These are phyloP conservation scores for Austroboletus olivaceoglutinosus DNA, from an alignment of 1,284 basidiomycete species.

Conservation along the genomic window DNA sequence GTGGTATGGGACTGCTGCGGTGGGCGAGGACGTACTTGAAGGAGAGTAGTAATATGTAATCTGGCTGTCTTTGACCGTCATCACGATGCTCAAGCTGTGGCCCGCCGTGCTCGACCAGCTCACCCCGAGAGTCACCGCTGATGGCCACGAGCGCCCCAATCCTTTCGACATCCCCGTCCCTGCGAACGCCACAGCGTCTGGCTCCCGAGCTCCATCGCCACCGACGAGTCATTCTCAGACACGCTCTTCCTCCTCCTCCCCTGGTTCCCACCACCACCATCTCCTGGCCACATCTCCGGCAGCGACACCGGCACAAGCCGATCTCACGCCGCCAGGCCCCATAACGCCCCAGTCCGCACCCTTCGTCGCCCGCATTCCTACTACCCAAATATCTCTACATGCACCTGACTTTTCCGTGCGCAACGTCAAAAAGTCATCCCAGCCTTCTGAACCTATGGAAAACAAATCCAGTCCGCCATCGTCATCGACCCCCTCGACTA, in stretches of 20 bases:
- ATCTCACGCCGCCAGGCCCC: conserved; percentile 36
- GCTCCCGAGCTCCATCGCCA: conserved; percentile 23
- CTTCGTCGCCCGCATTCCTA: conserved; percentile 60
- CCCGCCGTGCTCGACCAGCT: conserved; percentile 64
- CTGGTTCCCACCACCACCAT: conserved; percentile 38
- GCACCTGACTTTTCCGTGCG: conserved; percentile 77
- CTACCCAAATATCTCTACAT: conserved; percentile 75
- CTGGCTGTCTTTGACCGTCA: conserved; percentile 19
- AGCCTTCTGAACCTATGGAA: conserved; percentile 34
- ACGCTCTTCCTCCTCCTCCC: conserved; percentile 10
- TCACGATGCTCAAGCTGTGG: conserved; percentile 67
- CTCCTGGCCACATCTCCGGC: conserved; percentile 35
- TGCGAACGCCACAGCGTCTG: conserved; percentile 26
- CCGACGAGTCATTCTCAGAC: conserved; percentile 9
- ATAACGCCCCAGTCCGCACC: conserved; percentile 41
- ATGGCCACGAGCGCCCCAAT: conserved; percentile 56
- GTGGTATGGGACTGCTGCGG: conserved; percentile 50
- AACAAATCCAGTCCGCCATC: conserved; percentile 39
- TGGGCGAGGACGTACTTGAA: conserved; percentile 42
- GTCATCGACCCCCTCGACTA: conserved; percentile 43
- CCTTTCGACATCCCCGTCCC: conserved; percentile 58
- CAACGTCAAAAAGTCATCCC: conserved; percentile 40
- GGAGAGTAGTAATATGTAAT: neutral
- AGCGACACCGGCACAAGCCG: conserved; percentile 27
- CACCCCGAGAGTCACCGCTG: conserved; percentile 61